Base-by-base conservation (phyloP, 495 filamentous ascomycete species). In the Penicillium mononematosum region DNA sequence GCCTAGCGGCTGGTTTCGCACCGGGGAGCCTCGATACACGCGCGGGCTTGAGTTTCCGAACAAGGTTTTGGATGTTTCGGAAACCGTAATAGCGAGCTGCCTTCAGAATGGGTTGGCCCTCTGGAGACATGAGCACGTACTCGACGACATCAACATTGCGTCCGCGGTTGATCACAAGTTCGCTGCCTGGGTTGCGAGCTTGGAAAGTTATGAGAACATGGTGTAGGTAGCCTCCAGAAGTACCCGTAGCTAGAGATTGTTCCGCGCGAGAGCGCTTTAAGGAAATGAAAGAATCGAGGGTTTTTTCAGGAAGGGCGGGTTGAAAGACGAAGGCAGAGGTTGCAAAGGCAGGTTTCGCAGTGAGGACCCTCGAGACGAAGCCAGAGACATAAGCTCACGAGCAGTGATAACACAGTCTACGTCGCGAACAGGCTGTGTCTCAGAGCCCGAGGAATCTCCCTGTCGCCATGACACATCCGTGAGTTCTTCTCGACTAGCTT, bases 391-490 rank as follows among this genome's bases (percentile, higher is more conserved):
- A 8, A 98, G 80, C 69, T 98, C 94, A 55, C 93, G 90, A 50
- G 88, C 88, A 19, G 94, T 98, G 66, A 98, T 98, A 16, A 98
- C 94, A 73, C 93, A 98, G 70, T 98, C 94, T 34, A 96, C 91
- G 64, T 98, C 94, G 20, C 94, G 79, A 17, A 93, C 78, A 7
- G 87, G 84, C 19, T 76, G 72, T 16, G 56, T 2, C 46, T 69
- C 65, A 31, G 71, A 69, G 27, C 69, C 70, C 12, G 43, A 38
- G 10, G 47, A 20, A 50, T 39, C 45, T 8, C 50, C 50, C 17
- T 34, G 34, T 32, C 70, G 70, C 94, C 95, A 98, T 22, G 84
- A 81, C 0, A 81, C 70, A 66, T 91, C 87, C 3, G 94, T 98
- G 34, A 98, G 81, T 68, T 98, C 95, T 67, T 89, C 88, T 20